Evolutionary conservation across 1,284 basidiomycete species (phyloP).

Genomic region (Apiotrichum brassicae): DNA sequence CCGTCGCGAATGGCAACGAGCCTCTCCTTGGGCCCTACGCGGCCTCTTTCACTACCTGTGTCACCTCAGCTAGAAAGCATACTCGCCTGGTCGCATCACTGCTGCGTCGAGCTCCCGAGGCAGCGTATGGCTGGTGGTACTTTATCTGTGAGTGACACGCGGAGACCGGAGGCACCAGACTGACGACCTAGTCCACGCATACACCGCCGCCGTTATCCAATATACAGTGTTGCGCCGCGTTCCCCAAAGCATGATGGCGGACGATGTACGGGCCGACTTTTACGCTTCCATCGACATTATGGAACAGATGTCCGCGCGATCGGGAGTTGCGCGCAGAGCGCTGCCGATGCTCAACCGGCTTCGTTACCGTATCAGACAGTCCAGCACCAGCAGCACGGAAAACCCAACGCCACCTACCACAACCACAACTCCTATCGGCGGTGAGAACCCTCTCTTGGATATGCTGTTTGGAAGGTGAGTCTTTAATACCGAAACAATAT

Average conservation of each 20-base stretch:
- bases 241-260: constrained; percentile 22
- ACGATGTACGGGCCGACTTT: constrained; percentile 23
- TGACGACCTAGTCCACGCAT: constrained; percentile 19
- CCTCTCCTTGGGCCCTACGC: constrained; percentile 19
- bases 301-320: constrained; percentile 17
- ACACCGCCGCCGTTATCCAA: constrained; percentile 24
- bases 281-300: constrained; percentile 14
- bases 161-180: background rate
- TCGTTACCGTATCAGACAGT: constrained; percentile 7
- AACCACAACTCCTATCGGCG: background rate
- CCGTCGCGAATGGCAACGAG: constrained; percentile 15
- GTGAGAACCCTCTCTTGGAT: background rate
- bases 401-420: background rate
- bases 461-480: constrained; percentile 6
- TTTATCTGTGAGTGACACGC: constrained; percentile 15
- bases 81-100: constrained; percentile 17
- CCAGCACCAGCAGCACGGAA: background rate
- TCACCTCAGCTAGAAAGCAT: constrained; percentile 22
- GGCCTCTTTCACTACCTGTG: constrained; percentile 23
- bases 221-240: constrained; percentile 19
- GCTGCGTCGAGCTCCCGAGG: constrained; percentile 10
- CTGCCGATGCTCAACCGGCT: constrained; percentile 14
- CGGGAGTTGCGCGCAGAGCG: constrained; percentile 13
- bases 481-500: no score
- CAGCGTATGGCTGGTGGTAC: constrained; percentile 24